Percentiles rank a stretch among this genome's conserved stretches.
Evolutionary conservation across 306 rosid genomes (phyloP).

Genomic region (Ochetophila trinervis): DNA sequence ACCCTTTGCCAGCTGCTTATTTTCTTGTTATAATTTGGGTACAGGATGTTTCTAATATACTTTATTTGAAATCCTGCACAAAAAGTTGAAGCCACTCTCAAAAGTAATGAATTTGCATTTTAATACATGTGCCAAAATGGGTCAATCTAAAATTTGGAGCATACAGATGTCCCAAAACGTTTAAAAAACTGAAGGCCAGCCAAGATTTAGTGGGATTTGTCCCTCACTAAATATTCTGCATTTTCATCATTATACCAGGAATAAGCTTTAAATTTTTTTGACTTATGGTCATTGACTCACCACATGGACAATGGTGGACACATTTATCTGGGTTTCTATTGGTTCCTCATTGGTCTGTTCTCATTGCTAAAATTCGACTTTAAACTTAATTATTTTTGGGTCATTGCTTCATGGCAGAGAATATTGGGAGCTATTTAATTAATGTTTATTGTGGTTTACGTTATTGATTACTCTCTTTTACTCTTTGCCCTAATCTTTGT

Average conservation of each 20-base stretch:
- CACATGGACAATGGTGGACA: not conserved
- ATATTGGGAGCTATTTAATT: too few relatives aligned
- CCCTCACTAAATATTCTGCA: not conserved
- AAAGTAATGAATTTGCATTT: not conserved
- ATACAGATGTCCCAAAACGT: not conserved
- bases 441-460: too few relatives aligned
- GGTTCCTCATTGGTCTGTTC: not conserved
- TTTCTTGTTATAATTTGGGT: not conserved
- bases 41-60: not conserved
- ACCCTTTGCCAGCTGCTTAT: slow-evolving; percentile 8
- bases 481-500: too few relatives aligned
- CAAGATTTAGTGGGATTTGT: slow-evolving; percentile 5
- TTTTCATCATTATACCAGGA: slow-evolving; percentile 8
- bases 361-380: too few relatives aligned
- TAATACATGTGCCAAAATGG: not conserved
- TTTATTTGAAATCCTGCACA: not conserved
- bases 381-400: too few relatives aligned
- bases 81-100: slow-evolving; percentile 9
- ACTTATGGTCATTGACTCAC: slow-evolving; percentile 14
- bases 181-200: not conserved
- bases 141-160: not conserved
- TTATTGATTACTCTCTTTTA: too few relatives aligned
- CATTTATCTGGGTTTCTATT: not conserved
- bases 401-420: too few relatives aligned
- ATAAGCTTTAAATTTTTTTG: not conserved